Evolutionary conservation across 139 green algal genomes (phyloP).

Genomic region (Coelastrella sp.): DNA sequence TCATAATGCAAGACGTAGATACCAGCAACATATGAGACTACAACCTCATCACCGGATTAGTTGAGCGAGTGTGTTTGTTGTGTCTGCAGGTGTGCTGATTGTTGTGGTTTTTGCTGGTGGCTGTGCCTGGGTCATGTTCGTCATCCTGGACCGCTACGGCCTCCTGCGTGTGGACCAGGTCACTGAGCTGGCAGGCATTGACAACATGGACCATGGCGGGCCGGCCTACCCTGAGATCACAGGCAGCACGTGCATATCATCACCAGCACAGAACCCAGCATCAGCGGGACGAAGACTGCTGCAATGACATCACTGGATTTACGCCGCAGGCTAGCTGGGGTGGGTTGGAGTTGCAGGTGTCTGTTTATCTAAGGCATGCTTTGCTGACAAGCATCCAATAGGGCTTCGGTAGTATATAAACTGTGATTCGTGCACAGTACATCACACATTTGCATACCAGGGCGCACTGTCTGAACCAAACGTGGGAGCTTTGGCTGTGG

Average conservation of each 20-base stretch:
- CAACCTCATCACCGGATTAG: background rate
- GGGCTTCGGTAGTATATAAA: too few relatives aligned
- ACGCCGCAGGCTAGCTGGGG: background rate
- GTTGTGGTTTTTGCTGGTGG: constrained; percentile 31
- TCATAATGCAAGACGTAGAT: too few relatives aligned
- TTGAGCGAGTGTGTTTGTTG: background rate
- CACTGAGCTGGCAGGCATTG: constrained; percentile 69
- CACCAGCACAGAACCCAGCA: constrained; percentile 8
- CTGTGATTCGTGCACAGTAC: too few relatives aligned
- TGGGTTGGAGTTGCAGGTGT: background rate
- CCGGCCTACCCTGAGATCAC: constrained; percentile 25
- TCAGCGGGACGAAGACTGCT: constrained; percentile 25
- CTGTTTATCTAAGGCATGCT: too few relatives aligned
- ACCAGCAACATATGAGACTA: too few relatives aligned
- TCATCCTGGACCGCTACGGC: background rate
- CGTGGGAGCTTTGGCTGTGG: too few relatives aligned
- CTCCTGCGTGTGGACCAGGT: constrained; percentile 61
- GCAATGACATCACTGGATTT: background rate
- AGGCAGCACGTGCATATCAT: background rate
- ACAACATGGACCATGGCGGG: constrained; percentile 69
- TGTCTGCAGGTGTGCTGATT: constrained; percentile 42
- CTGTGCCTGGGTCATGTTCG: constrained; percentile 50
- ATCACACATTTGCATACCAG: too few relatives aligned
- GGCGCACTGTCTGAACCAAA: too few relatives aligned
- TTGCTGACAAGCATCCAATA: too few relatives aligned